Evolutionary conservation across 345 rosid species (phyloP).

Genomic region (Microcos paniculata): DNA sequence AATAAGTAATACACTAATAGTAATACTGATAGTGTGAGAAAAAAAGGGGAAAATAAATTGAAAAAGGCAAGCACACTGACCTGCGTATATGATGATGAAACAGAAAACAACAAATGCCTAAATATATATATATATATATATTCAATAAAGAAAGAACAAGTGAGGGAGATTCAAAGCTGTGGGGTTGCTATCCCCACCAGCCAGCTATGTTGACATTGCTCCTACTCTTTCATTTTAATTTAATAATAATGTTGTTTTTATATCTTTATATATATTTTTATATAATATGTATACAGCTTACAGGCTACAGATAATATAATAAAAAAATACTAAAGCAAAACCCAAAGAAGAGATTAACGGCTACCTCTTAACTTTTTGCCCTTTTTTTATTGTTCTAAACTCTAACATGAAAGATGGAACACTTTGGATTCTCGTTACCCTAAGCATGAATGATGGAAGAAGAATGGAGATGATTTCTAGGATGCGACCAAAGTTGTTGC

Average conservation of each 20-base stretch:
- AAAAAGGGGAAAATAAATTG: background rate
- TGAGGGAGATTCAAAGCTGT: constrained; percentile 33
- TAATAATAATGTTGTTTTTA: background rate
- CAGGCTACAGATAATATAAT: background rate
- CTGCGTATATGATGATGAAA: background rate
- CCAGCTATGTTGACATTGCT: constrained; percentile 57
- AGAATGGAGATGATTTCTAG: too few relatives aligned
- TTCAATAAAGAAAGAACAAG: background rate
- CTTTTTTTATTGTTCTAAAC: background rate
- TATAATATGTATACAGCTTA: background rate
- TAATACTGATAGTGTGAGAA: background rate
- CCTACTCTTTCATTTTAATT: constrained; percentile 17
- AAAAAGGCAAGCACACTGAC: background rate
- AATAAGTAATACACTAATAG: too few relatives aligned
- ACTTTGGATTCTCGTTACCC: background rate
- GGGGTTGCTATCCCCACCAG: constrained; percentile 50
- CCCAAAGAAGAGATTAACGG: constrained; percentile 7
- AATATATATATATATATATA: background rate
- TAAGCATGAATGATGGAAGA: background rate
- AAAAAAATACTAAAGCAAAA: background rate
- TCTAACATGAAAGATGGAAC: background rate
- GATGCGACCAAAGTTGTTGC: too few relatives aligned
- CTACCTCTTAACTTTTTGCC: constrained; percentile 11
- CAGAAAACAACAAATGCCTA: background rate
- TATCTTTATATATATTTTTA: background rate